Percentiles rank a stretch among this genome's conserved stretches.
Evolutionary conservation across 1,284 basidiomycete species (phyloP).

Genomic region (Neotropicomus parvogracilis): DNA sequence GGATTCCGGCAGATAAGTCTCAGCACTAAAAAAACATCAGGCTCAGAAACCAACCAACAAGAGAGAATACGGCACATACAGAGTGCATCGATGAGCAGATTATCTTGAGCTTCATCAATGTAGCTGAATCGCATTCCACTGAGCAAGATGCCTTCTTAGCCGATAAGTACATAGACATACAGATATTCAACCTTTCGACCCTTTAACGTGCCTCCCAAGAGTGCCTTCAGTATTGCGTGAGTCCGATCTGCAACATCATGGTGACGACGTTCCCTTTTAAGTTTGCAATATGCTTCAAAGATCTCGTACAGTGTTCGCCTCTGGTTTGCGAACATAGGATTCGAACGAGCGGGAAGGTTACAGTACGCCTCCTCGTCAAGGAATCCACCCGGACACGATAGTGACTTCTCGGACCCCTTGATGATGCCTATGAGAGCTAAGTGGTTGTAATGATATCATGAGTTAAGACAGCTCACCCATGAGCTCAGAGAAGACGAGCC

Average conservation of each 20-base stretch:
- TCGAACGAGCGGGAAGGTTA: slow-evolving; percentile 46
- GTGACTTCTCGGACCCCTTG: slow-evolving; percentile 57
- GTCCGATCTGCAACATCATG: slow-evolving; percentile 67
- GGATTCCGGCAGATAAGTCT: slow-evolving; percentile 58
- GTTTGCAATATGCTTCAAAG: slow-evolving; percentile 51
- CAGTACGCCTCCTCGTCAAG: slow-evolving; percentile 47
- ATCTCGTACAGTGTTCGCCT: slow-evolving; percentile 51
- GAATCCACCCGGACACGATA: slow-evolving; percentile 35
- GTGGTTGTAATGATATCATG: not conserved
- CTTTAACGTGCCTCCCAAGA: slow-evolving; percentile 35
- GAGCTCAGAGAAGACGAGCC: slow-evolving; percentile 66
- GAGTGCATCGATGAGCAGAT: slow-evolving; percentile 61
- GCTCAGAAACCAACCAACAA: not conserved
- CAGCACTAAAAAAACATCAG: slow-evolving; percentile 46
- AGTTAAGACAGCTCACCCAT: slow-evolving; percentile 42
- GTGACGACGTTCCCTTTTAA: slow-evolving; percentile 45
- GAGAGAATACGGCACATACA: slow-evolving; percentile 36
- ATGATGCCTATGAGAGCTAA: slow-evolving; percentile 50
- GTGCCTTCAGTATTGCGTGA: slow-evolving; percentile 45
- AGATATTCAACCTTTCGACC: slow-evolving; percentile 53
- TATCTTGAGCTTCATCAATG: slow-evolving; percentile 73
- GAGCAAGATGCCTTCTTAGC: not conserved
- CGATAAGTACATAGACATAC: slow-evolving; percentile 35
- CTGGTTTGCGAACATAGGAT: slow-evolving; percentile 52
- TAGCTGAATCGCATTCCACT: slow-evolving; percentile 42